A percentile compares a stretch with the other conserved stretches of the same genome.
Evolutionary conservation across 192 early-diverging fungal genomes (phyloP).

Genomic region (Ramicandelaber brevisporus): DNA sequence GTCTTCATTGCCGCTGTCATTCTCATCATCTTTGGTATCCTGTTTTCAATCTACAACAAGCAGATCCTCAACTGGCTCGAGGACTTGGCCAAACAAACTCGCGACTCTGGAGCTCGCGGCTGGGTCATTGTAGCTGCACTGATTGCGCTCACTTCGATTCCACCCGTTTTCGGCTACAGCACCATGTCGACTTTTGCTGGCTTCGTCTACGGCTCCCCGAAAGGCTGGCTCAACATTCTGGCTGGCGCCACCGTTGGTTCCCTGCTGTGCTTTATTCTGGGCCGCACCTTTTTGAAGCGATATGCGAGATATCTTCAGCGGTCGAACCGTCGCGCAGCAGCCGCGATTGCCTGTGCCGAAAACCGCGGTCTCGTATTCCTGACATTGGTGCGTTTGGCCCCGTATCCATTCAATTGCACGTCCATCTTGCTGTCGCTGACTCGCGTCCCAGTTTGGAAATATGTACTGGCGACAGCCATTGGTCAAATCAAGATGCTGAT

Average conservation of each 20-base stretch:
- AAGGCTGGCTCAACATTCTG: slow-evolving; percentile 3
- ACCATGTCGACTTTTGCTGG: slow-evolving; percentile 2
- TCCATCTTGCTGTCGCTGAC: slow-evolving; percentile 27
- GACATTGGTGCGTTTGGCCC: slow-evolving; percentile 35
- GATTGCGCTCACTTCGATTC: slow-evolving; percentile 33
- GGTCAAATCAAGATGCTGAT: slow-evolving; percentile 24
- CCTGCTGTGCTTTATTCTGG: slow-evolving; percentile 22
- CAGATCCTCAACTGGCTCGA: slow-evolving; percentile 3
- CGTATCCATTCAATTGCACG: slow-evolving; percentile 41
- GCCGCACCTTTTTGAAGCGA: too few relatives aligned
- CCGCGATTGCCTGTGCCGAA: slow-evolving; percentile 24
- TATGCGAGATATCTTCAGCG: slow-evolving; percentile 20
- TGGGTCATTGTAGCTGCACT: slow-evolving; percentile 17
- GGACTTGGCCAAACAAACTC: too few relatives aligned
- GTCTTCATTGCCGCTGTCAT: slow-evolving; percentile 15
- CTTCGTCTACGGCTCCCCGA: slow-evolving; percentile 6
- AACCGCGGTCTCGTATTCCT: slow-evolving; percentile 31
- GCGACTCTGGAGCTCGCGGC: too few relatives aligned
- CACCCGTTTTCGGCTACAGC: slow-evolving; percentile 13
- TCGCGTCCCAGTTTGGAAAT: slow-evolving; percentile 17
- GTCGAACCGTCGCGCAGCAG: slow-evolving; percentile 18
- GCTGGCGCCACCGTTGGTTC: slow-evolving; percentile 17
- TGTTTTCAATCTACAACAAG: slow-evolving; percentile 14
- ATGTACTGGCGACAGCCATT: slow-evolving; percentile 20
- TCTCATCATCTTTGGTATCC: slow-evolving; percentile 21